Base-by-base conservation (phyloP, 2,329 filamentous ascomycete genomes). In the Neofusicoccum laricinum region DNA sequence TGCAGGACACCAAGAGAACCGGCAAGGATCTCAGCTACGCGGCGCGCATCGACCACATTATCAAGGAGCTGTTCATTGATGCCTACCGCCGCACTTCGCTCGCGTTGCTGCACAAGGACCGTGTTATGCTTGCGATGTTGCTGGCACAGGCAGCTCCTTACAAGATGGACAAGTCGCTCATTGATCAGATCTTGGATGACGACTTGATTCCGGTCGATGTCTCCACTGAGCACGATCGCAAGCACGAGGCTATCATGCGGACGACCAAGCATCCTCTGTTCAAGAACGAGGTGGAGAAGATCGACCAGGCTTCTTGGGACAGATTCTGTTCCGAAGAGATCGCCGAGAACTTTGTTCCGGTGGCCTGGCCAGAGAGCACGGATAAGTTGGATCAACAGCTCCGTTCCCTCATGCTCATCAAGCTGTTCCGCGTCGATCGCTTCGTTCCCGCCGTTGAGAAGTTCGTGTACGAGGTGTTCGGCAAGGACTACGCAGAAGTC, bases 91-190 rank as follows among this genome's bases (percentile, higher is more conserved):
- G 95, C 68, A 99, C 96, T n/a, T 94, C 93, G 4, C 84, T 97
- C 14, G 92, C 94, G 63, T 81, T 99, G 61, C 84, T 98, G 66
- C 95, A 99, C 74, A 97, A 93, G 76, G 95, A 99, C 73, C 89
- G 92, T 51, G 90, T 99, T 69, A 97, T 94, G 0, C 85, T 99
- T 53, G 96, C 93, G 34, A 94, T 99, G 86, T 87, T 99, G 59
- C 88, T 99, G 49, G 93, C 93, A 6, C 95, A 98, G 78, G 95
- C 94, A 4, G 91, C 94, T n/a, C 95, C 95, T 0, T 97, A 94
- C 81, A 87, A 91, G 71, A 97, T 98, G 90, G 92, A 99, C 76
- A 95, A 93, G 82, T 84, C 84, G 12, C 83, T 97, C 66, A 90
- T 99, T 68, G 96, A 99, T 71, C 83, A 87, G 36, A 89, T 99